phyloP scores from a whole-genome alignment of 139 green algal species.

The Chlamydomonas incerta region DNA sequence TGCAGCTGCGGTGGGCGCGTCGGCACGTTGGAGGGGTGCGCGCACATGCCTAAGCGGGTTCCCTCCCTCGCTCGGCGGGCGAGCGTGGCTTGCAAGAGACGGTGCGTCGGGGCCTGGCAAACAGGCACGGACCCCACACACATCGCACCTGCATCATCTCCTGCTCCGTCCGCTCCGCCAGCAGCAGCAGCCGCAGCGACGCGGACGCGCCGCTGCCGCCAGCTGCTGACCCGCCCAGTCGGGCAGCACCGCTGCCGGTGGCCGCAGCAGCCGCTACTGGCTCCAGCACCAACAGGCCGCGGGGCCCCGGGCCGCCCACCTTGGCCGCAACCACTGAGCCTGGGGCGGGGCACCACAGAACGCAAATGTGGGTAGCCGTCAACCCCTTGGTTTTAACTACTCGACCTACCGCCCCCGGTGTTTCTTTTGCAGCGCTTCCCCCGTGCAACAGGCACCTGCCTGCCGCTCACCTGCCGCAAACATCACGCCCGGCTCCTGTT shows the following conservation, averaged over 20 bases:
- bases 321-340: conserved; percentile 19
- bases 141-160: conserved; percentile 47
- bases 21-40: neutral
- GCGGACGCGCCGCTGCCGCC: neutral
- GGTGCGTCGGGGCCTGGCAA: neutral
- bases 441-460: too few relatives aligned
- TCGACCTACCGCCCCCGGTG: too few relatives aligned
- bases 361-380: neutral
- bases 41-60: neutral
- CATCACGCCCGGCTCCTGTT: neutral
- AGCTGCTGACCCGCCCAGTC: neutral
- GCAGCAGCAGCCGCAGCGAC: conserved; percentile 32
- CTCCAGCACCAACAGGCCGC: conserved; percentile 47
- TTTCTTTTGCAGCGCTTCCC: too few relatives aligned
- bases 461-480: too few relatives aligned
- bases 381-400: too few relatives aligned
- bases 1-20: neutral
- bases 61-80: neutral
- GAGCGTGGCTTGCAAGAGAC: neutral
- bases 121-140: neutral
- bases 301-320: neutral
- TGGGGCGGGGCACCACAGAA: neutral
- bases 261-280: conserved; percentile 3
- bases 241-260: too few relatives aligned
- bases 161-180: conserved; percentile 49